Evolutionary conservation across 2,329 filamentous ascomycete species (phyloP), one percentile per base, ranked within the genome.

Genomic region (Trichophaea hybrida): DNA sequence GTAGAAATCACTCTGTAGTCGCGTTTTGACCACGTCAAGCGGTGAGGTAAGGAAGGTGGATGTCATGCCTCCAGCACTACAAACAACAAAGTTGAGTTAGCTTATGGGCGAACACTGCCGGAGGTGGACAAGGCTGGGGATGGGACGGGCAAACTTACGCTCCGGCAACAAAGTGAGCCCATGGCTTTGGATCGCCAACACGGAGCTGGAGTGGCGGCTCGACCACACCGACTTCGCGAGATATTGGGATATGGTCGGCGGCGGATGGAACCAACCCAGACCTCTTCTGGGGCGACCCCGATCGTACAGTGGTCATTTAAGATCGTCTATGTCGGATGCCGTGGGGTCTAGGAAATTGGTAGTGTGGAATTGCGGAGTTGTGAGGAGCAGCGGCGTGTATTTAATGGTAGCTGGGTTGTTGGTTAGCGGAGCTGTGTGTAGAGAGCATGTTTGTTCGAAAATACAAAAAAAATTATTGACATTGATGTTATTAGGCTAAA

Each of bases 1-100:
- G 77, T 96, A 96, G 72, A 94, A 94, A 70, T 94, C 90, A 69
- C 88, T 94, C 72, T 97, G 91, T 2, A 97, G 77, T 38, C 91
- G 83, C 8, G 91, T 97, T 73, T 94, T 94, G 55, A 97, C 79
- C 35, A 96, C 90, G 70, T 96, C 91, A 61, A 97, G 84, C 24
- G 91, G 91, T 6, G 88, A 89, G 1, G 91, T 96, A n/a, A 96
- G 74, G n/a, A 86, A 84, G 31, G 91, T 87, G 8, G 91, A 85
- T 15, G 88, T 89, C 84, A 95, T 94, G 67, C 90, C 90, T 67
- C 90, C 90, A 56, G 88, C 74, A 46, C 90, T 94, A 66, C 37
- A 64, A 24, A 24, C 37, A 60, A 63, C 50, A 53, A 52, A 48
- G 8, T 37, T 40, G n/a, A 50, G 32, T 15, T 52, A 32, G 35